phyloP scores from a whole-genome alignment of 768 basidiomycete species.

The Obba rivulosa region DNA sequence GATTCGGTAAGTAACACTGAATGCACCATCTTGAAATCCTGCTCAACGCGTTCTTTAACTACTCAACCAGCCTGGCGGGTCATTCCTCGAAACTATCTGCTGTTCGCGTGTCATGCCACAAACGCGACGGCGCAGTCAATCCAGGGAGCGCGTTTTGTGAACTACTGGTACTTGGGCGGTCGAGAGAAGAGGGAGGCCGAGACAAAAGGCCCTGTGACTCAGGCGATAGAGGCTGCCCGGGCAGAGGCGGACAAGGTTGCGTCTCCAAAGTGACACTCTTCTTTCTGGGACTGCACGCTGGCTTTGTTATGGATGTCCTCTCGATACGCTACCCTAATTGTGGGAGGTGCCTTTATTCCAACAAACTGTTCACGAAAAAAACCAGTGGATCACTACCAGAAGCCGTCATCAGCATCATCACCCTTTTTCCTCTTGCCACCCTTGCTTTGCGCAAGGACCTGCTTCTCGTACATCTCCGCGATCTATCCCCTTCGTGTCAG shows the following conservation, averaged over 20 bases:
- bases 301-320: neutral
- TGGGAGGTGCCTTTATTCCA: neutral
- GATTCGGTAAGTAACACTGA: constrained; percentile 59
- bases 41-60: neutral
- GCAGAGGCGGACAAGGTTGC: constrained; percentile 33
- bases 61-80: constrained; percentile 78
- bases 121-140: constrained; percentile 83
- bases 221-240: constrained; percentile 43
- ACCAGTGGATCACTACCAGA: constrained; percentile 50
- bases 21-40: neutral
- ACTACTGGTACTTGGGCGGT: constrained; percentile 90
- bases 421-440: constrained; percentile 63
- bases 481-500: constrained; percentile 41
- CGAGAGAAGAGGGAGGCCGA: constrained; percentile 55
- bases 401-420: constrained; percentile 64
- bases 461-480: constrained; percentile 90
- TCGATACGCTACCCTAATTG: constrained; percentile 9
- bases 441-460: constrained; percentile 74
- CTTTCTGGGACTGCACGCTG: neutral
- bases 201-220: constrained; percentile 22
- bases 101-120: constrained; percentile 91
- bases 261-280: constrained; percentile 15
- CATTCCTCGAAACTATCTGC: constrained; percentile 91
- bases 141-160: constrained; percentile 80
- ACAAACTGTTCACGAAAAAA: too few species aligned